A percentile compares a stretch with the other conserved stretches of the same genome.
Evolutionary conservation across 179 eudicot species (phyloP).

Genomic region (Beta lomatogona): DNA sequence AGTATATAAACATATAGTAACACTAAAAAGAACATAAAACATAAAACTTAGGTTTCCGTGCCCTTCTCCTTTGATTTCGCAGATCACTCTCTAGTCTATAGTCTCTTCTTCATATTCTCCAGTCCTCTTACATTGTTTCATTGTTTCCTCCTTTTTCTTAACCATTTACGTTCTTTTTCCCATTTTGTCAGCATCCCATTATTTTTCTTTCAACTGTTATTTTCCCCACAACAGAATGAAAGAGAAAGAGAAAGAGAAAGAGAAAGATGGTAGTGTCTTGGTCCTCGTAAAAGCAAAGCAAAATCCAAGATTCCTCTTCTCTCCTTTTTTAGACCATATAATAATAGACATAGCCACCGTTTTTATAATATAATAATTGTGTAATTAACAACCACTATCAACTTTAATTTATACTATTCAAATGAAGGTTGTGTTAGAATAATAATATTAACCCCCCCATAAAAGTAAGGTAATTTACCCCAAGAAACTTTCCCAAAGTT

Average conservation of each 20-base stretch:
- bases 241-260: conserved; percentile 10
- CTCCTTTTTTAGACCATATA: conserved; percentile 29
- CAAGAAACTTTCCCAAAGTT: conserved; percentile 20
- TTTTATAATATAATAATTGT: conserved; percentile 9
- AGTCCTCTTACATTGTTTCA: not conserved
- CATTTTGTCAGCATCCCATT: conserved; percentile 2
- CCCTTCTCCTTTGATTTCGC: not conserved
- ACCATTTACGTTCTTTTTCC: conserved; percentile 19
- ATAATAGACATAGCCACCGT: not conserved
- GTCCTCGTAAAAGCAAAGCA: conserved; percentile 34
- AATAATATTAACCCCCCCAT: not conserved
- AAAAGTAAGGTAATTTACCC: conserved; percentile 3
- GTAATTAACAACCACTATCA: conserved; percentile 19
- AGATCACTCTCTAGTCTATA: not conserved
- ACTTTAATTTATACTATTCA: not conserved
- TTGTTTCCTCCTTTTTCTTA: not conserved
- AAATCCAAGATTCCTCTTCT: conserved; percentile 35
- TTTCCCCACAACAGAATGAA: not conserved
- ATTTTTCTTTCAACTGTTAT: not conserved
- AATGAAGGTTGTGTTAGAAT: not conserved
- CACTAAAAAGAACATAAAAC: too few species aligned
- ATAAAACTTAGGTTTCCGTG: too few species aligned
- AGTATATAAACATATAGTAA: too few species aligned
- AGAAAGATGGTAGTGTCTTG: conserved; percentile 25
- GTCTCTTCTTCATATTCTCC: not conserved